Conservation (phyloP, 2,329 filamentous ascomycete species). For the Verticillium dahliae region DNA sequence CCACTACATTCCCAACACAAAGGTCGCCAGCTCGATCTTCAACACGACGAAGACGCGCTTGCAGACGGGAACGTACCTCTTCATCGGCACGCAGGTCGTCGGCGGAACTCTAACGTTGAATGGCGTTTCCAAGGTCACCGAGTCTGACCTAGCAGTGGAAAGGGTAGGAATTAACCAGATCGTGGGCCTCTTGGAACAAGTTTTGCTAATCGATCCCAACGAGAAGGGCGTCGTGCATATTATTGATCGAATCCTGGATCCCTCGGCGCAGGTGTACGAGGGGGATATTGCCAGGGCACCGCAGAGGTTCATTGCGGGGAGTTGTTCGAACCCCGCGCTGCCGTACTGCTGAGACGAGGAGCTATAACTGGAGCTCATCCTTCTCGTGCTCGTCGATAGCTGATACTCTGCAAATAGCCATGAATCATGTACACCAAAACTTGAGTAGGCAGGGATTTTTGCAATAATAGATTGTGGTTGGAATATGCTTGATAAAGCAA, state of each 20-base stretch:
- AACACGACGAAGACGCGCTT: constrained; percentile 14
- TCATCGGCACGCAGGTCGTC: constrained; percentile 14
- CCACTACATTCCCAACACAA: constrained; percentile 18
- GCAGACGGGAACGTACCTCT: constrained; percentile 18
- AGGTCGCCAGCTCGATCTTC: constrained; percentile 13
- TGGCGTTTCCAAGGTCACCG: constrained; percentile 12
- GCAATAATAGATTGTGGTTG: too few relatives aligned
- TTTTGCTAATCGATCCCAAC: neutral
- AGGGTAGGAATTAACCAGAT: neutral
- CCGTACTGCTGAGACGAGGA: constrained; percentile 15
- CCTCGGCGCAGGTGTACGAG: constrained; percentile 17
- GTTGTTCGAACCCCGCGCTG: constrained; percentile 17
- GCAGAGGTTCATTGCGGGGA: constrained; percentile 18
- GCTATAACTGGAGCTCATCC: too few relatives aligned
- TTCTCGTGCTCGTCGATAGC: too few relatives aligned
- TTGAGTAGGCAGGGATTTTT: too few relatives aligned
- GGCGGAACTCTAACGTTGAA: constrained; percentile 14
- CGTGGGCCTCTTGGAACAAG: too few relatives aligned
- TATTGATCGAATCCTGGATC: constrained; percentile 16
- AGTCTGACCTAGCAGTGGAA: constrained; percentile 2
- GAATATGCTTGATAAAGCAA: too few relatives aligned
- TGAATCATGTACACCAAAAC: too few relatives aligned
- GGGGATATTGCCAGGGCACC: constrained; percentile 13
- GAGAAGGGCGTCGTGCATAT: constrained; percentile 17
- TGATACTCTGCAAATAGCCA: too few relatives aligned